These are phyloP conservation scores for Fusarium pininemorale DNA, from an alignment of 2,329 filamentous ascomycete genomes.

Conservation along the genomic window DNA sequence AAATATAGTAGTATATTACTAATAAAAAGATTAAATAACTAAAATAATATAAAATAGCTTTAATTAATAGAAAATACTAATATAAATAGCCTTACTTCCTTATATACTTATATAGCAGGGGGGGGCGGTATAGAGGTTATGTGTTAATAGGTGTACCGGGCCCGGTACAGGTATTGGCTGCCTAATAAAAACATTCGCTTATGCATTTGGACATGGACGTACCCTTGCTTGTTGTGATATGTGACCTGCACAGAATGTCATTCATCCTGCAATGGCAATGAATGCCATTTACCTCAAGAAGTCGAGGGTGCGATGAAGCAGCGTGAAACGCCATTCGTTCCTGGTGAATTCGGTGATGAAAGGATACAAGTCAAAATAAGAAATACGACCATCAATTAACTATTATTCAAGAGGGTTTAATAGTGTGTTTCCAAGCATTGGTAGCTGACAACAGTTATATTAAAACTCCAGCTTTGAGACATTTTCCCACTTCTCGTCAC, in stretches of 20 bases:
- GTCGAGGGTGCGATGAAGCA: background rate
- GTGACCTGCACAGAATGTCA: rapidly evolving
- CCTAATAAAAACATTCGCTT: background rate
- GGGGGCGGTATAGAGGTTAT: too few species aligned
- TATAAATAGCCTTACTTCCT: too few species aligned
- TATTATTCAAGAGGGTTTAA: background rate
- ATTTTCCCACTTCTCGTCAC: conserved; percentile 45
- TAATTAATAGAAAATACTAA: too few species aligned
- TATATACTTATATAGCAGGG: too few species aligned
- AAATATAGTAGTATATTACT: too few species aligned
- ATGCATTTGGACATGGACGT: background rate
- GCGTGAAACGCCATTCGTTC: background rate
- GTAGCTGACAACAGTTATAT: rapidly evolving
- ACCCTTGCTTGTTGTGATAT: background rate
- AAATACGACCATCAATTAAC: background rate
- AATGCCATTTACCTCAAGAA: background rate
- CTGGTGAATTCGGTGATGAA: rapidly evolving
- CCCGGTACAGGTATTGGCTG: too few species aligned
- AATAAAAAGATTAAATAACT: too few species aligned
- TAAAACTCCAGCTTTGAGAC: conserved; percentile 18
- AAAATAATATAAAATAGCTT: too few species aligned
- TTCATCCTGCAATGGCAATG: background rate
- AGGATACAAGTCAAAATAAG: rapidly evolving
- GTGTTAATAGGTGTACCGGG: too few species aligned
- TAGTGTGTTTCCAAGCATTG: rapidly evolving